Base-by-base conservation (phyloP, 2,329 filamentous ascomycete genomes). In the Trichoderma hamatum region DNA sequence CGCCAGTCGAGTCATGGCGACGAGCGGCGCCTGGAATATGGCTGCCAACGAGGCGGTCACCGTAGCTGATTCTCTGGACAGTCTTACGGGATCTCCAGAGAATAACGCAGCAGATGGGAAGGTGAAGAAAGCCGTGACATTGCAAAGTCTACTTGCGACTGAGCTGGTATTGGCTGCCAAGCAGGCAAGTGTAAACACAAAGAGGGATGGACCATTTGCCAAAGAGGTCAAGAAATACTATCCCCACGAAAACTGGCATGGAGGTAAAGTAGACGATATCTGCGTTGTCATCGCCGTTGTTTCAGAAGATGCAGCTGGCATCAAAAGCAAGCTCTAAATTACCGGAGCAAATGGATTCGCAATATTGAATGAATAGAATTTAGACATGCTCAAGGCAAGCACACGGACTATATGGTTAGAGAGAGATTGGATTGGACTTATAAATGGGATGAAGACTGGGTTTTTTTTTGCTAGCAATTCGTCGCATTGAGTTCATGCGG, bases 221-320 rank as follows among this genome's bases (percentile, higher is more conserved):
- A 97, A 93, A 80, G 94, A 97, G 79, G 93, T 97, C 24, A 93
- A 96, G 78, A 92, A 90, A 76, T 90, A 92, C 76, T 97, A 92
- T 74, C 95, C 96, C 0, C 84, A 90, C 46, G 95, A 98, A 79
- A 88, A 89, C 69, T 99, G 93, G 88, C 89, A 89, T 69, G 96
- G 96, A 69, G 96, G 96, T 64, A 99, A 99, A 80, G 88, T 96
- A 24, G 96, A 99, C 78, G 96, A 99, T 79, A 97, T 99, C 70
- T 95, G 93, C 75, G 93, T 93, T 5, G 84, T 99, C 62, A 90
- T 94, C 16, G 88, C 90, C 36, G 83, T 97, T 34, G 93, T 92
- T 1, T 89, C 92, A 10, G 90, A 94, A 73, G 88, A 90, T 21
- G 59, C 69, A 21, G 66, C 71, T 3, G 71, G 63, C 32, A 55